Evolutionary conservation across 2,329 filamentous ascomycete species (phyloP).

Genomic region (Neofusicoccum laricinum): DNA sequence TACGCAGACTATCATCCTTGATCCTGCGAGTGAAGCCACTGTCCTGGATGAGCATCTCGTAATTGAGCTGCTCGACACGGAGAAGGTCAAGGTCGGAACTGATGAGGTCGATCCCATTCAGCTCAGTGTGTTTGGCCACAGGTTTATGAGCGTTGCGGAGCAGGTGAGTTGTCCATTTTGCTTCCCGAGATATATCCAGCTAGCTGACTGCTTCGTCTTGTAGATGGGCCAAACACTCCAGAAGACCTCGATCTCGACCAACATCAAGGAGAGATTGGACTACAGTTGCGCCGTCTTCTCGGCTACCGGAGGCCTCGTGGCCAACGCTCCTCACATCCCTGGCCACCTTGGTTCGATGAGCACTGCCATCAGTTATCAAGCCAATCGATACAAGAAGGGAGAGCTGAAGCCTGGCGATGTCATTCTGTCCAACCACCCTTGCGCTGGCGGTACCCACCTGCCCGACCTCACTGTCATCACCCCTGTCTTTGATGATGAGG

Average conservation of each 20-base stretch:
- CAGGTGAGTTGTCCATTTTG: neutral
- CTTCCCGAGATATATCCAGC: neutral
- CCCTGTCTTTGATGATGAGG: conserved; percentile 26
- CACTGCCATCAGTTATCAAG: conserved; percentile 27
- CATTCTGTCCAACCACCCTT: conserved; percentile 27
- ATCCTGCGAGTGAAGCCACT: conserved; percentile 20
- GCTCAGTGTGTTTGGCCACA: conserved; percentile 22
- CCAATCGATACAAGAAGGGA: conserved; percentile 20
- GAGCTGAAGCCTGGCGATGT: conserved; percentile 28
- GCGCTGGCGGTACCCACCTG: conserved; percentile 29
- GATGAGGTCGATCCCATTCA: conserved; percentile 20
- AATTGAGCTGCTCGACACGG: conserved; percentile 39
- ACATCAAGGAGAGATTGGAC: conserved; percentile 30
- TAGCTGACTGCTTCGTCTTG: neutral
- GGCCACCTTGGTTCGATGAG: conserved; percentile 27
- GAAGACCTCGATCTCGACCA: conserved; percentile 24
- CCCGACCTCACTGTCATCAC: conserved; percentile 29
- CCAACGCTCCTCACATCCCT: conserved; percentile 29
- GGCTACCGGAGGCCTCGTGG: conserved; percentile 24
- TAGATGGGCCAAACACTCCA: conserved; percentile 26
- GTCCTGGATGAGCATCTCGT: conserved; percentile 40
- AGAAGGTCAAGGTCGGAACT: conserved; percentile 21
- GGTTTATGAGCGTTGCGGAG: conserved; percentile 28
- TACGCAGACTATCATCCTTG: conserved; percentile 47
- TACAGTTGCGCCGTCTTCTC: conserved; percentile 27